These are phyloP conservation scores for Biscutella auriculata DNA, from an alignment of 441 rosid genomes.

Conservation along the genomic window DNA sequence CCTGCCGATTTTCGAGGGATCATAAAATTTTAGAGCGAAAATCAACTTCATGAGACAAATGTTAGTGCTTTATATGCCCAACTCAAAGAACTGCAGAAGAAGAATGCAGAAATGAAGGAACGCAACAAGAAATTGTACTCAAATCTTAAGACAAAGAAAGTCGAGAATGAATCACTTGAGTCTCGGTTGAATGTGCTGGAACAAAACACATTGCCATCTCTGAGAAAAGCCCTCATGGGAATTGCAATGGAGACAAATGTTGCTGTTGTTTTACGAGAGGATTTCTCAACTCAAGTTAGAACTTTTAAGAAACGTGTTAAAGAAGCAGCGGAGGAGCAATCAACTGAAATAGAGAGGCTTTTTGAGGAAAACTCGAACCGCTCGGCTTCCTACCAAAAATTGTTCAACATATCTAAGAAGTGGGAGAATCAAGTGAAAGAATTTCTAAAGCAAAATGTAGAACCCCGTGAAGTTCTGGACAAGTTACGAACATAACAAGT, in stretches of 20 bases:
- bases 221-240: slow-evolving; percentile 86
- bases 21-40: slow-evolving; percentile 68
- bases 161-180: slow-evolving; percentile 42
- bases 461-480: slow-evolving; percentile 54
- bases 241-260: slow-evolving; percentile 99
- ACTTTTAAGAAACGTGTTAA: slow-evolving; percentile 69
- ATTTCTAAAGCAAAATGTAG: slow-evolving; percentile 79
- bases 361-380: slow-evolving; percentile 80
- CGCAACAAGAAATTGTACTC: slow-evolving; percentile 37
- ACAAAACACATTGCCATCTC: slow-evolving; percentile 73
- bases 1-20: slow-evolving; percentile 46
- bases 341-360: slow-evolving; percentile 89
- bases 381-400: slow-evolving; percentile 61
- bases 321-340: slow-evolving; percentile 94
- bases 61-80: slow-evolving; percentile 79
- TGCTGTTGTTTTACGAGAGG: slow-evolving; percentile 94
- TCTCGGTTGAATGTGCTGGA: slow-evolving; percentile 70
- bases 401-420: slow-evolving; percentile 42
- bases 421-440: slow-evolving; percentile 98
- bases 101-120: slow-evolving; percentile 62
- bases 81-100: slow-evolving; percentile 63
- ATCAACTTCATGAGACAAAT: slow-evolving; percentile 80
- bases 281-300: slow-evolving; percentile 86
- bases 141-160: slow-evolving; percentile 60
- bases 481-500: slow-evolving; percentile 70